Percentiles rank a stretch among this genome's conserved stretches.
phyloP scores from a whole-genome alignment of 140 eudicot genomes.

The Cichorium intybus region DNA sequence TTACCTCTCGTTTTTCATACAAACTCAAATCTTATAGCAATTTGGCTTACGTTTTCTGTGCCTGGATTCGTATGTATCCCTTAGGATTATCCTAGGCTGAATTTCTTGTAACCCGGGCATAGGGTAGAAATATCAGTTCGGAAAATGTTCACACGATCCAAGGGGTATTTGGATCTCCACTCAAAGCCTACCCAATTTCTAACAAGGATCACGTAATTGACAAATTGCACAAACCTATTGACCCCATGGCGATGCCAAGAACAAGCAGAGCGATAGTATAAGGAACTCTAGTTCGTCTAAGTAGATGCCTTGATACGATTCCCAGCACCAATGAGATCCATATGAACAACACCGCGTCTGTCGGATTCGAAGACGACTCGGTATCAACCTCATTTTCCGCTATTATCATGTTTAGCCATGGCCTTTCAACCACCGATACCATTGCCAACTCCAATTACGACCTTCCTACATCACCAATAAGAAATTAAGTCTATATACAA shows the following conservation, averaged over 20 bases:
- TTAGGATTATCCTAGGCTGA: no score
- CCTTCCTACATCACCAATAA: background rate
- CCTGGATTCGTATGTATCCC: no score
- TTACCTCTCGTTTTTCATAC: no score
- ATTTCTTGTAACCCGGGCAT: no score
- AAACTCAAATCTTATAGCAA: no score
- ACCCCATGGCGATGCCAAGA: slow-evolving; percentile 75
- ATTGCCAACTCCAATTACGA: slow-evolving; percentile 8
- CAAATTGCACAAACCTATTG: no score
- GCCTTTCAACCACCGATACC: slow-evolving; percentile 34
- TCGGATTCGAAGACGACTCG: slow-evolving; percentile 32
- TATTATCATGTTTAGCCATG: slow-evolving; percentile 19
- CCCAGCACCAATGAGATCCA: slow-evolving; percentile 70
- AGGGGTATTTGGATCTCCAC: no score
- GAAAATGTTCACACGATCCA: no score
- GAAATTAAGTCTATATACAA: background rate
- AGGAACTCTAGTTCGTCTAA: slow-evolving; percentile 81
- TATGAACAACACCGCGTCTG: slow-evolving; percentile 74
- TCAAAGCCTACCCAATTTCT: no score
- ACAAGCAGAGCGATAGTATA: slow-evolving; percentile 81
- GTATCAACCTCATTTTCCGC: slow-evolving; percentile 31
- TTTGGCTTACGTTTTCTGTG: no score
- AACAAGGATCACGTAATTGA: no score
- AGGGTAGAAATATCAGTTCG: no score
- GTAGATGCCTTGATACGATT: slow-evolving; percentile 67